Evolutionary conservation across 1,284 basidiomycete genomes (phyloP).

Genomic region (Cronartium quercuum): DNA sequence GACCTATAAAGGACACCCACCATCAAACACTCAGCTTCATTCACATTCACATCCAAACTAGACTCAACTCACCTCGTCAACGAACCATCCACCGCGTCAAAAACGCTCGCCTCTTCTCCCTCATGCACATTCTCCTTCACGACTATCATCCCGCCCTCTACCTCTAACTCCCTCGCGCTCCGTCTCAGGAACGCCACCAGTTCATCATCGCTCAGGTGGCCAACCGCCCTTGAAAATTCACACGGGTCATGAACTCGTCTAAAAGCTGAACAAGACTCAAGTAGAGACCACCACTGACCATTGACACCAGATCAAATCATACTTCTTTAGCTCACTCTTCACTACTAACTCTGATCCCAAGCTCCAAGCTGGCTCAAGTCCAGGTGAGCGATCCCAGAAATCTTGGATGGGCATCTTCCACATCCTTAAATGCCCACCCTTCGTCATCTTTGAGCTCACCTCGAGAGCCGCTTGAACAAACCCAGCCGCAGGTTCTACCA

Average conservation of each 20-base stretch:
- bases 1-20: constrained; percentile 3
- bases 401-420: constrained; percentile 40
- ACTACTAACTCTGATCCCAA: constrained; percentile 42
- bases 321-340: constrained; percentile 50
- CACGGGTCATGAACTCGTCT: not conserved
- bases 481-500: constrained; percentile 73
- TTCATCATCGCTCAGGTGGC: constrained; percentile 67
- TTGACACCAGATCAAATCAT: constrained; percentile 84
- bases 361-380: constrained; percentile 35
- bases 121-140: constrained; percentile 86
- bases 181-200: constrained; percentile 66
- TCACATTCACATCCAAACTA: too few species aligned
- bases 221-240: constrained; percentile 3
- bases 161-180: constrained; percentile 55
- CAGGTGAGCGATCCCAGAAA: constrained; percentile 27
- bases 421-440: constrained; percentile 54
- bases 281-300: constrained; percentile 70
- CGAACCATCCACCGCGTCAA: constrained; percentile 76
- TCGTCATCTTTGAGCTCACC: not conserved
- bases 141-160: constrained; percentile 59
- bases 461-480: constrained; percentile 64
- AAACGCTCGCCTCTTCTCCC: not conserved
- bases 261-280: not conserved
- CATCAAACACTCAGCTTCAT: not conserved
- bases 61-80: constrained; percentile 61